phyloP scores from a whole-genome alignment of 305 asterid genomes.

The Fraxinus platypoda region DNA sequence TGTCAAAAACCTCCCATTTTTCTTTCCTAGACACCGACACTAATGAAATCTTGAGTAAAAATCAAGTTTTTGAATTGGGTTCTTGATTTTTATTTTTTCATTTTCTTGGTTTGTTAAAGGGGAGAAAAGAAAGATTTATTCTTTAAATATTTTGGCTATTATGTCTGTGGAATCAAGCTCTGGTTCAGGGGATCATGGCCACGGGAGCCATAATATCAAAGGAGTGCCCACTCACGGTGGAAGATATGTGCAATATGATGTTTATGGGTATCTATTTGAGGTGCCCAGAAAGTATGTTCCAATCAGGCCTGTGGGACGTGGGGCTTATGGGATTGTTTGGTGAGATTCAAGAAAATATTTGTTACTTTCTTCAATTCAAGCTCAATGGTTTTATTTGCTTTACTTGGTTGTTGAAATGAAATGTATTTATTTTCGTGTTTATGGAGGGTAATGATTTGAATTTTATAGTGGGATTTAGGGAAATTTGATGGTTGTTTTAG shows the following conservation, averaged over 20 bases:
- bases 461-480: neutral
- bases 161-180: constrained; percentile 62
- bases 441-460: neutral
- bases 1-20: neutral
- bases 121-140: neutral
- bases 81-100: neutral
- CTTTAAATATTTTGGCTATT: neutral
- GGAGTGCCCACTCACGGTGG: constrained; percentile 73
- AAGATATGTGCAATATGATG: constrained; percentile 66
- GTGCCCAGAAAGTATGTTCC: constrained; percentile 69
- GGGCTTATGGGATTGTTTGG: constrained; percentile 77
- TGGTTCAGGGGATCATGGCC: constrained; percentile 58
- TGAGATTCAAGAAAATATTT: constrained; percentile 14
- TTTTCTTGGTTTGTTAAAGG: neutral
- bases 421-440: neutral
- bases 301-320: constrained; percentile 70
- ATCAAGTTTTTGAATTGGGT: constrained; percentile 27
- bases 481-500: neutral
- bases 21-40: constrained; percentile 1
- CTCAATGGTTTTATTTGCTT: neutral
- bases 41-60: neutral
- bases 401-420: neutral
- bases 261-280: constrained; percentile 72
- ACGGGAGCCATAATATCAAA: constrained; percentile 47
- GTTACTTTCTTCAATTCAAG: neutral